These are phyloP conservation scores for Stentor roeselii DNA, from an alignment of 73 alveolate species.

Conservation along the genomic window DNA sequence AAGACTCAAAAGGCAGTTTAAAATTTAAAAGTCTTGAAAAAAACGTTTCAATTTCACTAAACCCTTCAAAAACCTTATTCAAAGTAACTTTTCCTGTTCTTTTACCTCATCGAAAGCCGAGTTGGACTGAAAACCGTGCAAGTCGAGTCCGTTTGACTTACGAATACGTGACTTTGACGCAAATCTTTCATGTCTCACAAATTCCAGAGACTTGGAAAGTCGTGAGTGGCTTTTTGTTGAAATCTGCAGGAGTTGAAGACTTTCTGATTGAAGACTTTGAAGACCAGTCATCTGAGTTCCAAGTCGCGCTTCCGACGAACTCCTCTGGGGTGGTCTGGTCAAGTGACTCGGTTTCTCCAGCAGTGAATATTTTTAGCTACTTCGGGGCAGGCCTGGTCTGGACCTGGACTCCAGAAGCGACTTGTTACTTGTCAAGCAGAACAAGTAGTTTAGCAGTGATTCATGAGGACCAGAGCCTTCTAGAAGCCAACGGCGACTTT, in stretches of 20 bases:
- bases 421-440: neutral
- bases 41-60: neutral
- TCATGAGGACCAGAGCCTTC: conserved; percentile 8
- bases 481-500: neutral
- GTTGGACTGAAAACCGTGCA: neutral
- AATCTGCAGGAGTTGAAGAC: neutral
- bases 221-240: neutral
- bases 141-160: neutral
- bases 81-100: neutral
- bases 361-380: conserved; percentile 1
- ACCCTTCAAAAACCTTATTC: neutral
- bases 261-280: neutral
- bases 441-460: neutral
- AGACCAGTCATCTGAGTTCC: neutral
- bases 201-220: neutral
- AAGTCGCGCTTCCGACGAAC: neutral
- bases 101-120: conserved; percentile 1
- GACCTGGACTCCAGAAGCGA: conserved; percentile 11
- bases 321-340: neutral
- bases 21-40: neutral
- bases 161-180: neutral
- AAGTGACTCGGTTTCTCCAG: neutral
- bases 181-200: neutral
- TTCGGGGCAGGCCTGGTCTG: neutral
- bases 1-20: neutral